Evolutionary conservation across 257 asterid genomes (phyloP), one percentile per base, ranked within the genome.

Genomic region (Salvia miltiorrhiza): DNA sequence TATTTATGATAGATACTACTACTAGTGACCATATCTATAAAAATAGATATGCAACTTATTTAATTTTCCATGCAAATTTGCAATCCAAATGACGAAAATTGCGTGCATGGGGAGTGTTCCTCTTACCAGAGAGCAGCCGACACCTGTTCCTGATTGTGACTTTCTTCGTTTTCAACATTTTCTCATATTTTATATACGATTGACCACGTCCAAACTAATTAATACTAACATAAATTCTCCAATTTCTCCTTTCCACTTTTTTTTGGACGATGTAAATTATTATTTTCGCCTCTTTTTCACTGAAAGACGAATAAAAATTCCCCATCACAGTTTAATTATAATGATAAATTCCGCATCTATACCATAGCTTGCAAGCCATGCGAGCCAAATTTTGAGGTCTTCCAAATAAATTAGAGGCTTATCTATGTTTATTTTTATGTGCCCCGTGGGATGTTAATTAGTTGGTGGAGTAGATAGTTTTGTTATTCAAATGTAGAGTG

Each of bases 21-120:
- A 48, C 23, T 60, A 37, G 16, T 37, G 11, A 20, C 62, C 16
- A 49, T 50, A 16, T 26, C 26, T 54, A 54, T 49, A 48, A 47
- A 59, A 62, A 72, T 69, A 48, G 24, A 62, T 62, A 44, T 1
- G 40, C 60, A 32, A 12, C 63, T 20, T 52, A 45, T 24, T 8
- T 12, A 23, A 13, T 54, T 76, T 40, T 55, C 83, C 87, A 78
- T 81, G 87, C 84, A 79, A 70, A 76, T 33, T 64, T 71, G 75
- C 76, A 71, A 67, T 78, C 56, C 44, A 72, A 35, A 66, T 86
- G 90, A 85, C 88, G 90, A 76, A 67, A 71, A 54, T 77, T 79
- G 92, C 92, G 88, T 88, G 90, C 88, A 72, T 73, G 84, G 77
- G 20, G 62, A 45, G 86, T 43, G 70, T 76, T 37, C 78, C 78